A percentile compares a stretch with the other conserved stretches of the same genome.
Evolutionary conservation across 2,329 filamentous ascomycete genomes (phyloP).

Genomic region (Monosporascus cannonballus): DNA sequence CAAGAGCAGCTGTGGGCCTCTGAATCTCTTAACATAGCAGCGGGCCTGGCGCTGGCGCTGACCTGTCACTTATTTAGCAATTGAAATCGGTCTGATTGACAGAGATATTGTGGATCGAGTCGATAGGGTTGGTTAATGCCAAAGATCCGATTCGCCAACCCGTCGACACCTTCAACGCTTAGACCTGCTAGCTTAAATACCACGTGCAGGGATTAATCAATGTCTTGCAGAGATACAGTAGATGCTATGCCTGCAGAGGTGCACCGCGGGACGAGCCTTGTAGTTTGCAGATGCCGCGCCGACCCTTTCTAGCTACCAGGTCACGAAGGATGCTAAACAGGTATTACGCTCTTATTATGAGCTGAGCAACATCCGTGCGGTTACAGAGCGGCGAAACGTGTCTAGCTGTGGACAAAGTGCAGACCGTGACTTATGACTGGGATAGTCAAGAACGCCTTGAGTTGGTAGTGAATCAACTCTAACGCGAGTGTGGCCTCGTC

Average conservation of each 20-base stretch:
- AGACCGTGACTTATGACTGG: background rate
- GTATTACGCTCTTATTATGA: background rate
- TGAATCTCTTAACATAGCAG: slow-evolving; percentile 10
- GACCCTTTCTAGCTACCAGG: slow-evolving; percentile 6
- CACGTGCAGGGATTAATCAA: slow-evolving; percentile 11
- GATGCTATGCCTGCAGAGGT: slow-evolving; percentile 4
- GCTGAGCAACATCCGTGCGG: background rate
- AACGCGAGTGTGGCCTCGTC: background rate
- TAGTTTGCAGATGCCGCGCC: slow-evolving; percentile 15
- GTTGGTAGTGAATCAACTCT: background rate
- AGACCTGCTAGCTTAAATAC: slow-evolving; percentile 6
- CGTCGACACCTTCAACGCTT: slow-evolving; percentile 3
- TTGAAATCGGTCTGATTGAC: slow-evolving; percentile 6
- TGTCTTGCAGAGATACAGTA: slow-evolving; percentile 15
- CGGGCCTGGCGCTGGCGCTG: slow-evolving; percentile 4
- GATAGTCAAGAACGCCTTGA: background rate
- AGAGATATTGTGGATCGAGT: slow-evolving; percentile 7
- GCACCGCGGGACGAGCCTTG: slow-evolving; percentile 7
- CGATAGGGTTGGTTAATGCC: slow-evolving; percentile 2
- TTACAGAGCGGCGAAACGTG: background rate
- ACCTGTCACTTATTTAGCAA: slow-evolving; percentile 13
- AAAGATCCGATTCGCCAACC: slow-evolving; percentile 13
- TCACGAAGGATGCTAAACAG: background rate
- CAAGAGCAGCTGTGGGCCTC: slow-evolving; percentile 2
- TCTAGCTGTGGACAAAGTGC: background rate